Evolutionary conservation across 1,284 basidiomycete genomes (phyloP), one percentile per base, ranked within the genome.

Genomic region (Fomitiporia mediterranea): DNA sequence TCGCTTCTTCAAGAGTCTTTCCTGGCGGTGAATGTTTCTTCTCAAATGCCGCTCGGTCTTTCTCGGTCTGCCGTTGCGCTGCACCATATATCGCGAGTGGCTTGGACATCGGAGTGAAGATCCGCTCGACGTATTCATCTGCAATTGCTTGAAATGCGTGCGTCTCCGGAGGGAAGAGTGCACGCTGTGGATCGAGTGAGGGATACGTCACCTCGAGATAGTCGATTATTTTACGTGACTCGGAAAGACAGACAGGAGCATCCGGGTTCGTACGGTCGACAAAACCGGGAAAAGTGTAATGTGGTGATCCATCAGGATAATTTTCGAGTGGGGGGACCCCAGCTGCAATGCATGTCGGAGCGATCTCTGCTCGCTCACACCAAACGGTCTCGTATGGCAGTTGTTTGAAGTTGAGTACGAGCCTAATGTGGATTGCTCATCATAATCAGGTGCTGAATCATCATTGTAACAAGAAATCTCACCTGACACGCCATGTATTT

Each of bases 321-420:
- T 40, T 68, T 2, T 51, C 44, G 1, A 67, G 69, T 1, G 73
- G 70, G 5, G 63, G 51, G 2, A 71, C 69, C 0, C 70, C 71
- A 4, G 70, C 53, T 23, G 66, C 60, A 44, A 65, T 67, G 60
- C 67, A 68, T 1, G 63, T 57, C 1, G 61, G 49, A 34, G 66
- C 70, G 58, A 78, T 71, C 28, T 77, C 74, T 0, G 70, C 69
- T 40, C 67, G 73, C 48, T 73, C 72, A 6, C 76, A 50, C 71
- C 72, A 77, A 37, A 67, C 68, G 9, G 75, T 77, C 39, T 65
- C 65, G 66, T 73, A 74, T 0, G 70, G 66, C 15, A 78, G 60
- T 1, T 67, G 62, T 59, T 78, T 78, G 64, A 65, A 73, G 57
- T 76, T 76, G 2, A 77, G 64, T 11, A 64, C 60, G 37, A 67